Base-by-base conservation (phyloP, 768 basidiomycete species). In the Suillus paluster region DNA sequence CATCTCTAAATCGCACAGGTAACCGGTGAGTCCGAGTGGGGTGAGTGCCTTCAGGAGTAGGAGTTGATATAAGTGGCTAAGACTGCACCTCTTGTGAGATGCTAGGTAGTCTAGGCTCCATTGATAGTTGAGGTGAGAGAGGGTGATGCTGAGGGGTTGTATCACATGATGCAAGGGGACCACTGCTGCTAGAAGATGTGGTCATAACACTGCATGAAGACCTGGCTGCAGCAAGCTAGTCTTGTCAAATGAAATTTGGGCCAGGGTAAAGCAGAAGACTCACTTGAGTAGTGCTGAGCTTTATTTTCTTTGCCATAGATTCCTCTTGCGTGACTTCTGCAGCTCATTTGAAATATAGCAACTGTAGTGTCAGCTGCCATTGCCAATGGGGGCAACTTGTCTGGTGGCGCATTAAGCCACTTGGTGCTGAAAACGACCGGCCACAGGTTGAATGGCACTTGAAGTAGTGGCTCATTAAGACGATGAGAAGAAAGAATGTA, bases 1-100 rank as follows among this genome's bases (percentile, higher is more conserved):
- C 27, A 49, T 71, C 70, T 14, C 58, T 21, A 59, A 62, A 69
- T 11, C 42, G 42, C 30, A 38, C 34, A 39, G 64, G 60, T 19
- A 64, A 19, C 14, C 57, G 15, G 15, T 11, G 17, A 39, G 57
- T 34, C 2, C 44, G 34, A 15, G 48, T 30, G 17, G 48, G 50
- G 12, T 17, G 50, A 48, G 19, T 33, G 27, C 5, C 30, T 30
- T 38, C 27, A 54, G 52, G 27, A 33, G 9, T 54, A 38, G 42
- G 42, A 42, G 52, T 54, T n/a, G 49, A 15, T 5, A 12, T 44
- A 34, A 19, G n/a, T 36, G 59, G 21, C 30, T 49, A 54, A 54
- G 45, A 48, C 41, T 19, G 21, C 46, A 14, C n/a, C 12, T n/a
- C 19, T 0, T n/a, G 12, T 15, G 17, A 46, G n/a, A n/a, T 3